phyloP scores from a whole-genome alignment of 257 asterid genomes.

The Coffea canephora region DNA sequence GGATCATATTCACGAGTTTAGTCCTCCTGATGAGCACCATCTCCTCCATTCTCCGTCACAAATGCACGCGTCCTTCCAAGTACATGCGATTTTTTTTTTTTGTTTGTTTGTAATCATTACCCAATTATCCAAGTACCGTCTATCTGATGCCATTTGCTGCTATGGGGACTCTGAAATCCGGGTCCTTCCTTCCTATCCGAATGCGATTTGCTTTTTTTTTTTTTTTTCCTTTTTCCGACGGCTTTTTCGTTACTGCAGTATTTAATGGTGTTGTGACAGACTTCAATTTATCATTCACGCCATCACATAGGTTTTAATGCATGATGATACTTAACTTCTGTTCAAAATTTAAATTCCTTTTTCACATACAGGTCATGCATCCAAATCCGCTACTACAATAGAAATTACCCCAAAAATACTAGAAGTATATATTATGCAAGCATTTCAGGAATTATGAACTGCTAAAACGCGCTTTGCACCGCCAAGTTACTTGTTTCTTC shows the following conservation, averaged over 20 bases:
- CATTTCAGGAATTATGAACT: no score
- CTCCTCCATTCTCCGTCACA: no score
- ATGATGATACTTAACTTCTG: no score
- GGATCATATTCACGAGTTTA: no score
- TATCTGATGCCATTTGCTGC: slow-evolving; percentile 1
- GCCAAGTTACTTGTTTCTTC: not conserved
- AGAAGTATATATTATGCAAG: no score
- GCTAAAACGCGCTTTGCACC: not conserved
- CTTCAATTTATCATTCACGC: not conserved
- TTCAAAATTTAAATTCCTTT: no score
- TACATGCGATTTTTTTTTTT: not conserved
- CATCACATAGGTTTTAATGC: no score
- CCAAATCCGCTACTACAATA: no score
- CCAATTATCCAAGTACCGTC: not conserved
- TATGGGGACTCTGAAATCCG: not conserved
- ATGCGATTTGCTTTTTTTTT: not conserved
- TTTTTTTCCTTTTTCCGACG: not conserved
- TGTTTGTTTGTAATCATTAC: not conserved
- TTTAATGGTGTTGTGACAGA: not conserved
- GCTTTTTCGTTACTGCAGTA: no score
- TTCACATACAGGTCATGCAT: no score
- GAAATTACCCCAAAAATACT: no score
- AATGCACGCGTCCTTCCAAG: slow-evolving; percentile 11
- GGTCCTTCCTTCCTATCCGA: not conserved
- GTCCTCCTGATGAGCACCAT: no score